Evolutionary conservation across 1,284 basidiomycete species (phyloP).

Genomic region (Sanghuangporus weigelae): DNA sequence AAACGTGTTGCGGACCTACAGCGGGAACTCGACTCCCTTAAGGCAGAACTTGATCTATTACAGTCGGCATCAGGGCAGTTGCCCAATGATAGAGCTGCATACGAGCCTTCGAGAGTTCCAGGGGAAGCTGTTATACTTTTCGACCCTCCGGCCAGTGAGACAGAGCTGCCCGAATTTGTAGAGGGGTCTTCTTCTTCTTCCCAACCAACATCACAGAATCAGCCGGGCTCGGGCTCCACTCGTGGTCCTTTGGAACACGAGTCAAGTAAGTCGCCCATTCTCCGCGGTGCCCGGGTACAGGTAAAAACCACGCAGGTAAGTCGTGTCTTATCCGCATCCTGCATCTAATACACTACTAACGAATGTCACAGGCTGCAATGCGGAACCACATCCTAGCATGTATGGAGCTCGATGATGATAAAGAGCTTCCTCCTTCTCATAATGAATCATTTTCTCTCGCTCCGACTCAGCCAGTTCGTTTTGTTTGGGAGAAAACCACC

Average conservation of each 20-base stretch:
- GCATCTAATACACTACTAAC: constrained; percentile 2
- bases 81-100: neutral
- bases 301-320: constrained; percentile 11
- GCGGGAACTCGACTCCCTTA: constrained; percentile 49
- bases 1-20: constrained; percentile 51
- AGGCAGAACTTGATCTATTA: constrained; percentile 34
- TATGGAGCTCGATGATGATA: constrained; percentile 52
- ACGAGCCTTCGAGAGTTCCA: neutral
- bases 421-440: constrained; percentile 55
- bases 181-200: constrained; percentile 11
- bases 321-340: neutral
- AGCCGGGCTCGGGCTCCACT: constrained; percentile 1
- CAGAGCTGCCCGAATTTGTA: constrained; percentile 18
- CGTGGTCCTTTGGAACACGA: neutral
- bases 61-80: constrained; percentile 18
- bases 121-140: neutral
- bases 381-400: constrained; percentile 52
- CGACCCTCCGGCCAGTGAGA: neutral
- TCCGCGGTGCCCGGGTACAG: constrained; percentile 5
- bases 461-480: constrained; percentile 51
- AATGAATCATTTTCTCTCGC: constrained; percentile 43
- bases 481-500: constrained; percentile 70
- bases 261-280: neutral
- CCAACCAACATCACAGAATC: neutral
- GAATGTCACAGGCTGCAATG: constrained; percentile 53